Evolutionary conservation across 148 eudicot genomes (phyloP).

Genomic region (Fagopyrum esculentum): DNA sequence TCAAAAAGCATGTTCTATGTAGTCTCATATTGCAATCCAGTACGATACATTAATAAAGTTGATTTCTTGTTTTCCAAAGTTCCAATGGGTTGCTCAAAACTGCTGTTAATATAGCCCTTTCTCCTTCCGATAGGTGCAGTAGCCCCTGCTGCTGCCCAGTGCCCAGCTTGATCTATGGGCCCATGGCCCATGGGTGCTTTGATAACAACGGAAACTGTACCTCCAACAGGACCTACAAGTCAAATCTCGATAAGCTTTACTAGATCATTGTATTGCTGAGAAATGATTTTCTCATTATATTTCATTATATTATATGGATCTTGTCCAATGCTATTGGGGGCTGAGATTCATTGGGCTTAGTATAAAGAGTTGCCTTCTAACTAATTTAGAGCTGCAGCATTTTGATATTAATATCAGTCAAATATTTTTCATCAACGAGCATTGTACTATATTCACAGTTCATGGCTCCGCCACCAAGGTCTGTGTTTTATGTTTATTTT

Average conservation of each 20-base stretch:
- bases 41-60: not conserved
- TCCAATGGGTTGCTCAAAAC: not conserved
- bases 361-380: no score
- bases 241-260: conserved; percentile 14
- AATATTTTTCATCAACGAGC: no score
- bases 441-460: no score
- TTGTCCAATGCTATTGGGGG: no score
- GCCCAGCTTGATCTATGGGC: conserved; percentile 19
- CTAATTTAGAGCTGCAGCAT: no score
- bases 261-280: no score
- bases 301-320: no score
- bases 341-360: no score
- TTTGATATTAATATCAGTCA: no score
- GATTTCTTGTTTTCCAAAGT: not conserved
- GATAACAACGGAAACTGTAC: conserved; percentile 16
- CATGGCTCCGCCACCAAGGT: no score
- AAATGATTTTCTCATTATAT: no score
- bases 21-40: not conserved
- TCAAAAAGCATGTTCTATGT: not conserved
- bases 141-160: conserved; percentile 8
- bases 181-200: not conserved
- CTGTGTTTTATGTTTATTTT: no score
- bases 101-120: not conserved
- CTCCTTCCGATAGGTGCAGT: not conserved
- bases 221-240: conserved; percentile 23